Percentiles rank a stretch among this genome's conserved stretches.
Conservation (phyloP, 768 basidiomycete species). For the Mycena indigotica region DNA sequence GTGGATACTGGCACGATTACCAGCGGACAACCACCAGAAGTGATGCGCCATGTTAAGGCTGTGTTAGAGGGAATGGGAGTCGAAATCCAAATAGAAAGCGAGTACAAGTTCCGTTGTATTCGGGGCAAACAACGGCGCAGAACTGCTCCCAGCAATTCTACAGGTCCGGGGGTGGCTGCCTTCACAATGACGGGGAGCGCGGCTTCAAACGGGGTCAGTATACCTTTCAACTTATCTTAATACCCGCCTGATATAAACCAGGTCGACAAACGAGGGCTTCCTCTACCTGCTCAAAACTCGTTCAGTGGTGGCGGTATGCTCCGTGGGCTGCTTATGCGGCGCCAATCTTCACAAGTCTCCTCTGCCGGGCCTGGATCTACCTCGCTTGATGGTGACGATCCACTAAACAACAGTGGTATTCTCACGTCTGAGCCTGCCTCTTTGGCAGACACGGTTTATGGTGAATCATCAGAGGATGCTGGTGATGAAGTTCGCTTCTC, state of each 20-base stretch:
- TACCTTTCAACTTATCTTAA: slow-evolving; percentile 12
- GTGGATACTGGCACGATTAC: slow-evolving; percentile 91
- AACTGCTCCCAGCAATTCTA: slow-evolving; percentile 33
- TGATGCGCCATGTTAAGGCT: slow-evolving; percentile 81
- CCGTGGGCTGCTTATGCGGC: slow-evolving; percentile 83
- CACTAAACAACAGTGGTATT: slow-evolving; percentile 38
- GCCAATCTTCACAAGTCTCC: slow-evolving; percentile 85
- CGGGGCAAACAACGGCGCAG: slow-evolving; percentile 58
- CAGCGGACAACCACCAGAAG: slow-evolving; percentile 78
- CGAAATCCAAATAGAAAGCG: slow-evolving; percentile 83
- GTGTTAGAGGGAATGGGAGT: slow-evolving; percentile 90
- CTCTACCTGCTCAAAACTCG: slow-evolving; percentile 74
- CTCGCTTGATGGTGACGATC: slow-evolving; percentile 53
- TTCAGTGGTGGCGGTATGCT: slow-evolving; percentile 79
- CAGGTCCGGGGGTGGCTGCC: slow-evolving; percentile 73
- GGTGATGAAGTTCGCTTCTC: slow-evolving; percentile 97
- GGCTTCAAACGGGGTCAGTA: slow-evolving; percentile 82
- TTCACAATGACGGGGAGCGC: slow-evolving; percentile 80
- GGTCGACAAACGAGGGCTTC: slow-evolving; percentile 90
- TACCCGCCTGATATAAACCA: too few species aligned
- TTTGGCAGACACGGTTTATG: slow-evolving; percentile 69
- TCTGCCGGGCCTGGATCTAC: slow-evolving; percentile 41
- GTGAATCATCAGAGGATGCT: slow-evolving; percentile 75
- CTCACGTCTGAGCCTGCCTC: slow-evolving; percentile 42
- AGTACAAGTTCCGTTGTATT: slow-evolving; percentile 88